Conservation (phyloP, 169 alveolate species). For the Plasmodium gaboni region DNA sequence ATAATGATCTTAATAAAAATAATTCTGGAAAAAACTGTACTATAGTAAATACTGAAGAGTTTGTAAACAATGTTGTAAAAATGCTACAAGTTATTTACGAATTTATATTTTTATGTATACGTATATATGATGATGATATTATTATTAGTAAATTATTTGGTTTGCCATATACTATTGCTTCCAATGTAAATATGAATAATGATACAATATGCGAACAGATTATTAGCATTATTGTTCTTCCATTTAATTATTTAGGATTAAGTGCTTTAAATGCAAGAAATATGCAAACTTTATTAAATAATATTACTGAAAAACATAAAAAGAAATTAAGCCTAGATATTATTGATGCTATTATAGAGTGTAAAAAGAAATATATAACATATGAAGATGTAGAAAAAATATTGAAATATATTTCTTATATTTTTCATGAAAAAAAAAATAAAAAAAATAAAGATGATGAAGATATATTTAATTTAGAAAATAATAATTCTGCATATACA, state of each 20-base stretch:
- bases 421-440: slow-evolving; percentile 31
- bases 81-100: slow-evolving; percentile 68
- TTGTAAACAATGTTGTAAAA: slow-evolving; percentile 30
- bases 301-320: slow-evolving; percentile 47
- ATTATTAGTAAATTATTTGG: slow-evolving; percentile 31
- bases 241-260: slow-evolving; percentile 52
- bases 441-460: neutral
- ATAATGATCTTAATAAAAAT: slow-evolving; percentile 5
- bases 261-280: slow-evolving; percentile 42
- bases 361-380: slow-evolving; percentile 30
- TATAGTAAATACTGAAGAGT: slow-evolving; percentile 2
- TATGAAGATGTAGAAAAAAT: slow-evolving; percentile 55
- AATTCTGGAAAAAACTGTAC: neutral
- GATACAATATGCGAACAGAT: slow-evolving; percentile 37
- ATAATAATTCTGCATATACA: slow-evolving; percentile 16
- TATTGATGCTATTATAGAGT: slow-evolving; percentile 60
- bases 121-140: slow-evolving; percentile 32
- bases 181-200: slow-evolving; percentile 26
- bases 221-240: slow-evolving; percentile 51
- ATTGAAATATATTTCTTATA: slow-evolving; percentile 32
- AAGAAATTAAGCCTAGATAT: slow-evolving; percentile 55
- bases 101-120: slow-evolving; percentile 62
- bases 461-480: slow-evolving; percentile 42
- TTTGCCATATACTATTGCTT: slow-evolving; percentile 48
- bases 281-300: slow-evolving; percentile 31